Evolutionary conservation across 176 grass and related monocot species (phyloP).

Genomic region (Canna indica): DNA sequence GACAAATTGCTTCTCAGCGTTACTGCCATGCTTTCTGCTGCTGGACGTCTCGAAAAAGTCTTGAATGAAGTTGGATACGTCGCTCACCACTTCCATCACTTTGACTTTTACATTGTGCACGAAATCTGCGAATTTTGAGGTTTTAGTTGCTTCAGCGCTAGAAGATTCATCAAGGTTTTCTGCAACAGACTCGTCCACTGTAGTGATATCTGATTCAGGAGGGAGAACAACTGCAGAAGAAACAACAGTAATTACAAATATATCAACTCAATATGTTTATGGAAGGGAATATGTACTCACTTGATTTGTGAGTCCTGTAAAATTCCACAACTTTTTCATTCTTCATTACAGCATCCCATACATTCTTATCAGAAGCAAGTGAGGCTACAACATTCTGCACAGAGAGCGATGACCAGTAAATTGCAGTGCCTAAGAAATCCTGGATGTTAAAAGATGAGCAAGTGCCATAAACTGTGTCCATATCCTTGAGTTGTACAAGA

Average conservation of each 20-base stretch:
- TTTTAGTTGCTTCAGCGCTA: slow-evolving; percentile 3
- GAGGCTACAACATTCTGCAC: slow-evolving; percentile 68
- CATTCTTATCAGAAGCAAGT: slow-evolving; percentile 55
- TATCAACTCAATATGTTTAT: background rate
- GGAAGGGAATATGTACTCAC: slow-evolving; percentile 27
- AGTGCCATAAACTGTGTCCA: too few relatives aligned
- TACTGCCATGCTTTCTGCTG: background rate
- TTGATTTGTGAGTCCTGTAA: slow-evolving; percentile 42
- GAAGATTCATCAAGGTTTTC: slow-evolving; percentile 15
- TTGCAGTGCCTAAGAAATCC: too few relatives aligned
- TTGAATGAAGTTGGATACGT: slow-evolving; percentile 49
- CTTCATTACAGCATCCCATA: slow-evolving; percentile 77
- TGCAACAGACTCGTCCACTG: slow-evolving; percentile 15
- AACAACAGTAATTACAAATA: slow-evolving; percentile 21
- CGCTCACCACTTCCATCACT: slow-evolving; percentile 33
- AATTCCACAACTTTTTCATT: slow-evolving; percentile 84
- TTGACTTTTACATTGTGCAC: slow-evolving; percentile 44
- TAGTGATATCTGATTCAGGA: background rate
- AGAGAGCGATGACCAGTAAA: slow-evolving; percentile 13
- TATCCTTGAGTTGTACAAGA: too few relatives aligned
- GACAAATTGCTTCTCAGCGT: background rate
- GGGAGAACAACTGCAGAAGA: slow-evolving; percentile 17
- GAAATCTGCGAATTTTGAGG: slow-evolving; percentile 35
- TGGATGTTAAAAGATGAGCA: too few relatives aligned
- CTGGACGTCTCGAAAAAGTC: slow-evolving; percentile 31